Evolutionary conservation across 2,329 filamentous ascomycete genomes (phyloP).

Genomic region (Macrophomina tecta): DNA sequence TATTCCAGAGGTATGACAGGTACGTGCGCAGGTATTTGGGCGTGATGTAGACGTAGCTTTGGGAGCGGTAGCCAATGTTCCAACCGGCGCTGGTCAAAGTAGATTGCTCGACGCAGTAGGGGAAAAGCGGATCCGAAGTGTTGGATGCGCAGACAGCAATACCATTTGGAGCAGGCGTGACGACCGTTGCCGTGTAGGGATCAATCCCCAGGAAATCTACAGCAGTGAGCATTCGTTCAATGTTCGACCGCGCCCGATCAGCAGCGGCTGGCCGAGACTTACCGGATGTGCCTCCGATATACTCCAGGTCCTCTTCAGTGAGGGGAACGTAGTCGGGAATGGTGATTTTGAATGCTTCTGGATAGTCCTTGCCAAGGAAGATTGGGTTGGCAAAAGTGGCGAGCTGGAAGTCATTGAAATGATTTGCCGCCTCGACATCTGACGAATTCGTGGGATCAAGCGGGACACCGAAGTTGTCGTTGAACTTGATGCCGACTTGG

Average conservation of each 20-base stretch:
- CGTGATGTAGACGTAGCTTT: constrained; percentile 64
- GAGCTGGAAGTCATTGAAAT: constrained; percentile 18
- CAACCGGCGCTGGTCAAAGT: constrained; percentile 58
- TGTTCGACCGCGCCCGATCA: constrained; percentile 31
- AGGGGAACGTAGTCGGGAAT: constrained; percentile 16
- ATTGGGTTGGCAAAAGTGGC: constrained; percentile 48
- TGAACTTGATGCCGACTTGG: constrained; percentile 28
- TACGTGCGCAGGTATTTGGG: constrained; percentile 64
- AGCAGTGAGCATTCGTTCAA: constrained; percentile 44
- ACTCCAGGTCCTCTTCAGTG: constrained; percentile 8
- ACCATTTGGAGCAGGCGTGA: constrained; percentile 41
- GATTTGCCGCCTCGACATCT: constrained; percentile 16
- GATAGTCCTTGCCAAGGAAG: constrained; percentile 54
- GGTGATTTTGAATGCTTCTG: constrained; percentile 43
- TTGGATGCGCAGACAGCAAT: constrained; percentile 47
- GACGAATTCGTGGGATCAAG: constrained; percentile 13
- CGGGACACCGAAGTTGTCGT: constrained; percentile 19
- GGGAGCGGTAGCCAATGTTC: constrained; percentile 62
- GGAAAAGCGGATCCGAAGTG: constrained; percentile 40
- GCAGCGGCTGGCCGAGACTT: constrained; percentile 30
- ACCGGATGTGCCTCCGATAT: constrained; percentile 17
- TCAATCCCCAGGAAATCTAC: constrained; percentile 46
- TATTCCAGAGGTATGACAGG: constrained; percentile 65
- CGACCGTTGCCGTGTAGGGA: constrained; percentile 44
- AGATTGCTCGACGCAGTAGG: constrained; percentile 46